Percentiles rank a stretch among this genome's conserved stretches.
phyloP scores from a whole-genome alignment of 2,329 filamentous ascomycete genomes.

The Pezicula neosporulosa region DNA sequence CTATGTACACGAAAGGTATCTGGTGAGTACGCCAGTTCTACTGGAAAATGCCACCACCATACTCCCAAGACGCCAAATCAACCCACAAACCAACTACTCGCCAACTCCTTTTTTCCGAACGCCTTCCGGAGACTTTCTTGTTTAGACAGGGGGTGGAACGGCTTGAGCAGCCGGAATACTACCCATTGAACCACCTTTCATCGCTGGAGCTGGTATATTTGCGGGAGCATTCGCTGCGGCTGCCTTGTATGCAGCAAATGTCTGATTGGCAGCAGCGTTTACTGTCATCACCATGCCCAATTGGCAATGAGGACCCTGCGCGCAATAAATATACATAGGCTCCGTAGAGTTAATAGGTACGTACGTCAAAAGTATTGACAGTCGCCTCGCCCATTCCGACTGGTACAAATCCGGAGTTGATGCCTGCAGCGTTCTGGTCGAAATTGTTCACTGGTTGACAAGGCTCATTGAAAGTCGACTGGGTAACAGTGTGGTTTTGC shows the following conservation, averaged over 20 bases:
- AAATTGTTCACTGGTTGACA: conserved; percentile 17
- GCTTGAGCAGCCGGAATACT: conserved; percentile 4
- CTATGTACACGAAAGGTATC: too few relatives aligned
- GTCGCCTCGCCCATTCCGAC: conserved; percentile 1
- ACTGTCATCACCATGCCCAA: conserved; percentile 37
- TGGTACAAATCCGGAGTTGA: conserved; percentile 28
- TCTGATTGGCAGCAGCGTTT: conserved; percentile 23
- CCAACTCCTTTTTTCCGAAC: too few relatives aligned
- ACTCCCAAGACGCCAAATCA: too few relatives aligned
- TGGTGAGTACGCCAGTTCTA: too few relatives aligned
- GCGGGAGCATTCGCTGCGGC: conserved; percentile 3
- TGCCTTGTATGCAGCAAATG: conserved; percentile 4
- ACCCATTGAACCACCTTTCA: conserved; percentile 4
- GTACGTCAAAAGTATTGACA: conserved; percentile 8
- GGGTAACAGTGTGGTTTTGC: conserved; percentile 45
- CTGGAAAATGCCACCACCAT: too few relatives aligned
- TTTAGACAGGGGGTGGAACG: conserved; percentile 4
- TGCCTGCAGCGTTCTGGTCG: conserved; percentile 1
- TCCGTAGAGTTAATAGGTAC: conserved; percentile 29
- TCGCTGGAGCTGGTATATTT: conserved; percentile 4
- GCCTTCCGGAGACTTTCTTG: not conserved
- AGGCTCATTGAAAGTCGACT: conserved; percentile 29
- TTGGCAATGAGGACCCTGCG: conserved; percentile 33
- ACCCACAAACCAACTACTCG: too few relatives aligned
- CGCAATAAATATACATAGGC: conserved; percentile 38